Percentiles rank a stretch among this genome's conserved stretches.
Evolutionary conservation across 129 eudicot genomes (phyloP).

Genomic region (Helichrysum umbraculigerum): DNA sequence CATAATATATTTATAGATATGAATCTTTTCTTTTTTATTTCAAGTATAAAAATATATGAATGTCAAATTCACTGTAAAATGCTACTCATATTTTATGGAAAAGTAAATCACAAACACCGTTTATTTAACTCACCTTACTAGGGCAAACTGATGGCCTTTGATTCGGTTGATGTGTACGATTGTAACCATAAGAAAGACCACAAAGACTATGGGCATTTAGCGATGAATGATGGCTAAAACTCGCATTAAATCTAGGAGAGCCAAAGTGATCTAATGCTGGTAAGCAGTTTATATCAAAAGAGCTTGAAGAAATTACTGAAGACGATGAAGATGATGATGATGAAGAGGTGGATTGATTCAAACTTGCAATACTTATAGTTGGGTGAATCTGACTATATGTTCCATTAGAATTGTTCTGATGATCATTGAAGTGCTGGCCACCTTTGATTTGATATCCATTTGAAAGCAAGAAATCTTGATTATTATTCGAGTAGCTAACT

Average conservation of each 20-base stretch:
- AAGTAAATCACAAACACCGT: not conserved
- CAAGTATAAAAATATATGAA: not conserved
- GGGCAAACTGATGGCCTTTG: conserved; percentile 41
- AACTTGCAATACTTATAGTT: conserved; percentile 51
- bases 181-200: conserved; percentile 34
- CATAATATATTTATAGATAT: conserved; percentile 11
- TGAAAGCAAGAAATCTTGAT: conserved; percentile 41
- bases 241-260: conserved; percentile 49
- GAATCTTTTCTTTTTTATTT: not conserved
- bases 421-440: conserved; percentile 28
- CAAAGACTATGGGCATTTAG: conserved; percentile 34
- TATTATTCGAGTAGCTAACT: conserved; percentile 29
- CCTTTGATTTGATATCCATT: conserved; percentile 36
- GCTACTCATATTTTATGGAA: not conserved
- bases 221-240: conserved; percentile 34
- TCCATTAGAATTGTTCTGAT: conserved; percentile 32
- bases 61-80: not conserved
- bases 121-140: conserved; percentile 39
- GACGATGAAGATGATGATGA: conserved; percentile 31
- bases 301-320: conserved; percentile 30
- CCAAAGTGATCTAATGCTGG: conserved; percentile 69
- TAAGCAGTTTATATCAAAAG: conserved; percentile 60
- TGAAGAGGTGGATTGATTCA: conserved; percentile 25
- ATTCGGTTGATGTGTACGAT: conserved; percentile 42
- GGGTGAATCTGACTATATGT: conserved; percentile 65